phyloP scores from a whole-genome alignment of 2,329 filamentous ascomycete genomes.

The Trichoderma asperellum region DNA sequence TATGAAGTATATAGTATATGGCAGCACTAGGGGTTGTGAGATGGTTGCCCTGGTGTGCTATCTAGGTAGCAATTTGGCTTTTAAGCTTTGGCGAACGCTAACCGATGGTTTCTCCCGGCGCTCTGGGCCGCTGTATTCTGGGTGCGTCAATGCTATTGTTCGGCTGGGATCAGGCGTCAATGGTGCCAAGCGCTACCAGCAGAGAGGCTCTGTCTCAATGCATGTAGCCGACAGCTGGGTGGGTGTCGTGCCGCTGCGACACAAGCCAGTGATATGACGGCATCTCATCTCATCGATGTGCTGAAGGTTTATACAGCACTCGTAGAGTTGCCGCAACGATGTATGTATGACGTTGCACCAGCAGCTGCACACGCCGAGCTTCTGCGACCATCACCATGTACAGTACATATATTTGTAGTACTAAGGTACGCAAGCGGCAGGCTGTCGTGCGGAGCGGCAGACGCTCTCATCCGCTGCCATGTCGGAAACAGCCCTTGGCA shows the following conservation, averaged over 20 bases:
- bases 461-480: constrained; percentile 12
- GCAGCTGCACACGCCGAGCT: constrained; percentile 4
- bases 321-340: not conserved
- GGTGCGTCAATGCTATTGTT: not conserved
- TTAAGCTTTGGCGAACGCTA: not conserved
- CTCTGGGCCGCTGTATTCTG: not conserved
- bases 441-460: not conserved
- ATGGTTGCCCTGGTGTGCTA: not conserved
- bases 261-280: not conserved
- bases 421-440: constrained; percentile 14
- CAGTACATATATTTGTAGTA: too few species aligned
- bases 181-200: not conserved
- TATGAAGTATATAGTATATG: not conserved
- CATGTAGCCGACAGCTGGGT: not conserved
- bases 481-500: constrained; percentile 10
- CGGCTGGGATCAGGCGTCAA: not conserved
- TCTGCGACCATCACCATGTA: not conserved
- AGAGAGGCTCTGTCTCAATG: not conserved
- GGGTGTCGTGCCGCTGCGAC: not conserved
- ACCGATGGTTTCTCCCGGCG: not conserved
- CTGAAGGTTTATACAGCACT: not conserved
- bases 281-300: not conserved
- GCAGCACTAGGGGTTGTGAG: not conserved
- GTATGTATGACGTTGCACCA: not conserved
- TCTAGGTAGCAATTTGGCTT: not conserved